A percentile compares a stretch with the other conserved stretches of the same genome.
Evolutionary conservation across 23 red algal species (phyloP).

Genomic region (Porphyridium purpureum): DNA sequence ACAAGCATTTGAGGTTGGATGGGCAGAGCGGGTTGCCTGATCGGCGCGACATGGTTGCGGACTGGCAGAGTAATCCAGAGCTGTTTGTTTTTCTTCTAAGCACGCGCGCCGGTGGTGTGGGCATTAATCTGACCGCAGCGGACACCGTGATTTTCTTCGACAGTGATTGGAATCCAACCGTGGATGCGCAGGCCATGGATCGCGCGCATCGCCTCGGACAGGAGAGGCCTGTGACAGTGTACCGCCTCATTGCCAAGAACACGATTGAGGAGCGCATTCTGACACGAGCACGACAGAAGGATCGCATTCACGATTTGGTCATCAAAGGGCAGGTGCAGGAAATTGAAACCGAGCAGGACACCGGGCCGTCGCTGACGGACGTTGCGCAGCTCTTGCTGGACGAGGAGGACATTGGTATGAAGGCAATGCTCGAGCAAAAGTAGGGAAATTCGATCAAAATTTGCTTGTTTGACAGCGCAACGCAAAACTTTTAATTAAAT

Average conservation of each 20-base stretch:
- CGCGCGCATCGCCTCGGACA: constrained; percentile 92
- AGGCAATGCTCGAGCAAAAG: constrained; percentile 1
- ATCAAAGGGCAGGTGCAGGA: constrained; percentile 53
- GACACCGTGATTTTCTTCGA: constrained; percentile 99
- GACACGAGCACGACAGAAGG: constrained; percentile 68
- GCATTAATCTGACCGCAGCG: constrained; percentile 87
- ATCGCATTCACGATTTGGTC: constrained; percentile 79
- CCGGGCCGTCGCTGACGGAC: constrained; percentile 48
- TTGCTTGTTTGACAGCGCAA: no score
- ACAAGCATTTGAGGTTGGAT: constrained; percentile 73
- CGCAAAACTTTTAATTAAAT: no score
- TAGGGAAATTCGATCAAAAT: no score
- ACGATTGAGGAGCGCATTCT: constrained; percentile 93
- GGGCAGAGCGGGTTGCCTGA: constrained; percentile 65
- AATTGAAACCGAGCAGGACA: constrained; percentile 42
- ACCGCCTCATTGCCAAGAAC: constrained; percentile 57
- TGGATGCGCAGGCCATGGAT: constrained; percentile 98
- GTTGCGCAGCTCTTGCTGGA: constrained; percentile 52
- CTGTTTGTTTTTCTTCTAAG: constrained; percentile 86
- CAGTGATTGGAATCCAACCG: constrained; percentile 95
- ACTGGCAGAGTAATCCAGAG: constrained; percentile 79
- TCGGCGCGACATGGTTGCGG: constrained; percentile 75
- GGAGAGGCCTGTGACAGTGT: constrained; percentile 84
- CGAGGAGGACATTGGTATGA: constrained; percentile 34
- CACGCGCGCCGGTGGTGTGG: constrained; percentile 86